Base-by-base conservation (phyloP, 306 rosid genomes). In the Medicago truncatula region DNA sequence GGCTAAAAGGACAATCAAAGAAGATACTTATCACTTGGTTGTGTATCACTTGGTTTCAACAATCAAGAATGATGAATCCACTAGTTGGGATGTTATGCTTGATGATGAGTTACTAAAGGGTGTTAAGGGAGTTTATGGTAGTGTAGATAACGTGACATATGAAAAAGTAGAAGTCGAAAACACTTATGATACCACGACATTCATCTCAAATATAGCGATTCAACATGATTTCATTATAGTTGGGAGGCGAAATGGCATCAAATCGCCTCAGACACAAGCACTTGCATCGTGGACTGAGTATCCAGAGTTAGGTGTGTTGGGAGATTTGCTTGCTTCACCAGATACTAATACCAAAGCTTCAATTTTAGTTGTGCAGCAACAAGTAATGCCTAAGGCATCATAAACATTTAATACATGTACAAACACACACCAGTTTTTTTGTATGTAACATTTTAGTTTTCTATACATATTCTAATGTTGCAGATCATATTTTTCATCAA, bases 321-420 rank as follows among this genome's bases (percentile, higher is more conserved):
- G 75, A 8, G 75, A 70, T 70, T 70, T 70, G 61, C 75, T 50
- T 70, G 75, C 62, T 50, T 70, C 73, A 23, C 41, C 43, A 46
- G 73, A 68, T 68, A 20, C 54, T 9, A 36, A 68, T 9, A 68
- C 58, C 13, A 46, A 21, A 47, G 73, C 73, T 13, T 23, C 58
- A 44, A 44, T 68, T 13, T 47, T 68, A 47, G 73, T 68, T 44
- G 73, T 68, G 41, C 73, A 68, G 12, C 73, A 68, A 68, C 73
- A 68, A 68, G 0, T 58, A 58, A 23, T 11, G 47, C 34, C 38
- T 2, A 64, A 65, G 31, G 10, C 20, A 0, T 68, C 31, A 54
- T 17, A 2, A 54, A 9, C 61, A n/a, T 6, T 54, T 16, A 25
- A 4, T 7, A 17, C 61, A 5, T 11, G 12, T 40, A 34, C 7